Evolutionary conservation across 140 eudicot species (phyloP).

Genomic region (Stevia rebaudiana): DNA sequence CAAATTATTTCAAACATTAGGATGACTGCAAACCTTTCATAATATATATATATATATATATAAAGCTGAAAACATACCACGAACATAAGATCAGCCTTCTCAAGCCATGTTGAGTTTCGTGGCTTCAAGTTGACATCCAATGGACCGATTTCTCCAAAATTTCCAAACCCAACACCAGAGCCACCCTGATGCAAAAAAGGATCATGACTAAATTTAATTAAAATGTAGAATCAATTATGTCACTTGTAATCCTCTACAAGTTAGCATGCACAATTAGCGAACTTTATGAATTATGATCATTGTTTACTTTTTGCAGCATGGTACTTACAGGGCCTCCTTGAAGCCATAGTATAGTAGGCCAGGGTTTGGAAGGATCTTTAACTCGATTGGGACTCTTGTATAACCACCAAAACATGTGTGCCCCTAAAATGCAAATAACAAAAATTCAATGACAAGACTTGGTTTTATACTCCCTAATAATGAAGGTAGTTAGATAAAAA

Average conservation of each 20-base stretch:
- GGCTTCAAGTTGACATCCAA: slow-evolving; percentile 58
- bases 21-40: too few relatives aligned
- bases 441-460: neutral
- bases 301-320: slow-evolving; percentile 24
- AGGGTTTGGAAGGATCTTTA: slow-evolving; percentile 59
- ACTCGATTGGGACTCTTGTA: slow-evolving; percentile 70
- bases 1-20: too few relatives aligned
- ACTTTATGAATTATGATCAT: too few relatives aligned
- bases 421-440: slow-evolving; percentile 37
- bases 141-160: slow-evolving; percentile 78
- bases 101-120: slow-evolving; percentile 81
- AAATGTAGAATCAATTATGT: too few relatives aligned
- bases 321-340: slow-evolving; percentile 94
- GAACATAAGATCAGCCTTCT: slow-evolving; percentile 66
- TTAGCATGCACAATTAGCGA: too few relatives aligned
- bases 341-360: slow-evolving; percentile 86
- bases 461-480: neutral
- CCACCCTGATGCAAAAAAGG: slow-evolving; percentile 44
- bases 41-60: neutral
- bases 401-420: slow-evolving; percentile 91
- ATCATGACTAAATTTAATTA: neutral
- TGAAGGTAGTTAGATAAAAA: neutral
- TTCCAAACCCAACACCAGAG: slow-evolving; percentile 80
- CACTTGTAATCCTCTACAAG: too few relatives aligned
- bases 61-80: slow-evolving; percentile 36